Base-by-base conservation (phyloP, 345 rosid species). In the Salix suchowensis region DNA sequence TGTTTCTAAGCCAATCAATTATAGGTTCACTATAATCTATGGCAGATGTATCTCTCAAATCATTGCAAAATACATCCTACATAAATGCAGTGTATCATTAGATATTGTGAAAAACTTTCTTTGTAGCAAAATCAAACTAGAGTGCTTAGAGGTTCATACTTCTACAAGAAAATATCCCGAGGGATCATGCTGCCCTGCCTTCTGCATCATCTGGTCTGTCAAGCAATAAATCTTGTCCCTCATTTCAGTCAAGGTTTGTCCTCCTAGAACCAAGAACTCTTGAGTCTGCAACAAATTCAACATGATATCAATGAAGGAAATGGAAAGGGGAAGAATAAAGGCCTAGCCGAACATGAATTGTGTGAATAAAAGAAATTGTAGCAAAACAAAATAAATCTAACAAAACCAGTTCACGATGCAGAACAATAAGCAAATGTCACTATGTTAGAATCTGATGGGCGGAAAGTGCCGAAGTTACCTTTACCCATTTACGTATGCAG, bases 101-200 rank as follows among this genome's bases (percentile, higher is more conserved):
- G 61, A 72, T 28, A 71, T 24, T 39, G 67, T 4, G 54, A 78
- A 50, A 23, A 75, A 74, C 66, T 34, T 12, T 34, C 54, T 42
- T 58, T 14, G 12, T 48, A 50, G 68, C 42, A n/a, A 30, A 68
- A 65, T 5, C 46, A 73, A 65, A 48, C 19, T n/a, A 32, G 16
- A 77, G 68, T 11, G 23, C 71, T 58, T 15, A 65, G 50, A 60
- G 60, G 5, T 24, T 58, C 83, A 81, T 83, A 92, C 98, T 83
- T 93, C 97, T 72, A 95, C 85, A 76, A 93, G 90, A 81, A 95
- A 93, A 88, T 89, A 95, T 79, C 98, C 98, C 34, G 98, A 95
- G 42, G 92, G 91, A 87, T 90, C 93, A 26, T 88, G 80, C 71
- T 37, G 78, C 34, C 86, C 90, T 39, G 96, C 91, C 86, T 86